Base-by-base conservation (phyloP, 2,329 filamentous ascomycete genomes). In the Colletotrichum horii region DNA sequence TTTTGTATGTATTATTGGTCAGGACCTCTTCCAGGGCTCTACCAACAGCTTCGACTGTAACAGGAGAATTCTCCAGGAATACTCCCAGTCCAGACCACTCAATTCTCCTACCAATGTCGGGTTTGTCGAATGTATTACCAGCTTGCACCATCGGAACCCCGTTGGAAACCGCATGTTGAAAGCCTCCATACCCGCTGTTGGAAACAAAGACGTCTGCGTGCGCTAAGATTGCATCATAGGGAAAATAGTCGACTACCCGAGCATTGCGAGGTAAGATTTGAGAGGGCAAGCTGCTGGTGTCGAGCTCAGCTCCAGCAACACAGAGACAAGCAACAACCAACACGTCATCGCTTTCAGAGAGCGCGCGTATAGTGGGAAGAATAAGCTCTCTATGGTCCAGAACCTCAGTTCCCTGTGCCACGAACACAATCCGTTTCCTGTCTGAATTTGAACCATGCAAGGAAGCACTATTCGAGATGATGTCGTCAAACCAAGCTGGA, bases 121-220 rank as follows among this genome's bases (percentile, higher is more conserved):
- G 80, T 26, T 76, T 76, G 64, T 87, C 86, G 43, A 84, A 84
- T 28, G 80, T 82, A 22, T 80, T 79, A 2, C 88, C 88, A 0
- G 86, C 84, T 28, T 89, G 79, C 3, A 90, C 85, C 79, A 89
- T 83, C 2, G 88, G 88, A 24, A 89, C 85, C 1, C 87, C 87
- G 71, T 87, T 84, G 34, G 84, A 82, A 4, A 89, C 79, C 4
- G 83, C 84, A 70, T 89, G 87, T 26, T 85, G 82, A 64, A 89
- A 84, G 2, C 86, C 87, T 6, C 88, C 87, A 71, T 88, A 90
- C 5, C 88, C 88, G 14, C 84, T 88, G 64, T 89, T 90, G 14
- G 84, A 84, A 19, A 90, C 82, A 32, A 89, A 87, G 1, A 88
- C 83, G 55, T 85, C 87, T 36, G 83, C 82, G 78, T 88, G 76